Percentiles rank a stretch among this genome's conserved stretches.
Conservation (phyloP, 352 stramenopile genomes). For the Stramenopiles sp. region DNA sequence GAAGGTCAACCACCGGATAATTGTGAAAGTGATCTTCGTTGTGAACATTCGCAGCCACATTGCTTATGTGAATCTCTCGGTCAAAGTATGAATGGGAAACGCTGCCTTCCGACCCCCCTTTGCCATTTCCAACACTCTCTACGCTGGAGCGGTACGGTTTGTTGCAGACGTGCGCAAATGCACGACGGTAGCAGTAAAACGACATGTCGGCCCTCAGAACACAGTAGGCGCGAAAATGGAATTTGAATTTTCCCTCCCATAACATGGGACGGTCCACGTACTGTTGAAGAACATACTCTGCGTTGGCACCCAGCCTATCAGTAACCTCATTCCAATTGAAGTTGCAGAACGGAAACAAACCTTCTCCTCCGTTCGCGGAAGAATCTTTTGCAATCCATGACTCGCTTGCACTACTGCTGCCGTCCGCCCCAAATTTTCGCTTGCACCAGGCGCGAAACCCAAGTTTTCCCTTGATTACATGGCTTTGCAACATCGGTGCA, state of each 20-base stretch:
- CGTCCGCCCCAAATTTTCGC: background rate
- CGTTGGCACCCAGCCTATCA: background rate
- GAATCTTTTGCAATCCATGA: background rate
- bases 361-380: background rate
- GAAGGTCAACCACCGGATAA: background rate
- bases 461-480: background rate
- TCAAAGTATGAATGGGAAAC: too few species aligned
- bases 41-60: background rate
- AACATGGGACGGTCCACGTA: background rate
- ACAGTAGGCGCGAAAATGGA: background rate
- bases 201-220: background rate
- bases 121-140: too few species aligned
- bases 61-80: background rate
- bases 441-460: background rate
- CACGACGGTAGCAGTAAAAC: background rate
- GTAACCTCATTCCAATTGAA: background rate
- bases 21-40: background rate
- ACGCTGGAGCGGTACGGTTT: background rate
- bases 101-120: too few species aligned
- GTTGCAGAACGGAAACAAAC: background rate
- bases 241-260: conserved; percentile 1
- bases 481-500: background rate
- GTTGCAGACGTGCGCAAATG: background rate
- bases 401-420: background rate
- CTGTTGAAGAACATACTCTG: background rate